Conservation (phyloP, 352 stramenopile genomes). For the Globisporangium rhizosaccharum region DNA sequence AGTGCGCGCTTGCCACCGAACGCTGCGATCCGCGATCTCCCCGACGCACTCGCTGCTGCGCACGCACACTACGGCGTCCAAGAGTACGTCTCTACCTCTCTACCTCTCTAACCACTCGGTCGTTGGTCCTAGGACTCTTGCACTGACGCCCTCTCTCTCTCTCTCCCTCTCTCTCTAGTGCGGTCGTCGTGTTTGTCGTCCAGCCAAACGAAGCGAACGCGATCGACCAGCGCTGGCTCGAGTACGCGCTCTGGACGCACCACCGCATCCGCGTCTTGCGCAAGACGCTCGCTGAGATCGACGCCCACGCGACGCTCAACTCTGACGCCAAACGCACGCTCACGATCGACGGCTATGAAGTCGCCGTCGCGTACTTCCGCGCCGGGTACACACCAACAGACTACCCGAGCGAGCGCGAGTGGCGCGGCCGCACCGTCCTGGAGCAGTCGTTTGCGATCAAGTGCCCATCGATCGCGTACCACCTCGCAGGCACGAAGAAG, state of each 20-base stretch:
- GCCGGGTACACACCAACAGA: slow-evolving; percentile 95
- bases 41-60: slow-evolving; percentile 52
- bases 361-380: slow-evolving; percentile 95
- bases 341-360: slow-evolving; percentile 60
- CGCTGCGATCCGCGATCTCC: slow-evolving; percentile 61
- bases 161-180: slow-evolving; percentile 17
- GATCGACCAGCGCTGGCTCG: slow-evolving; percentile 91
- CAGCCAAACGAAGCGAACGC: slow-evolving; percentile 86
- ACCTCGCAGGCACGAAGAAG: slow-evolving; percentile 97
- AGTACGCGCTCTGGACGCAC: slow-evolving; percentile 89
- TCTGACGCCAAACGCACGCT: slow-evolving; percentile 40
- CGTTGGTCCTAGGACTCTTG: too few relatives aligned
- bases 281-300: slow-evolving; percentile 66
- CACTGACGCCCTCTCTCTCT: background rate
- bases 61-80: slow-evolving; percentile 69
- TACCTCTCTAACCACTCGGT: background rate
- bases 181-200: slow-evolving; percentile 89
- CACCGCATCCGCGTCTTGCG: slow-evolving; percentile 77
- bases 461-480: slow-evolving; percentile 94
- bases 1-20: slow-evolving; percentile 48
- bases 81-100: slow-evolving; percentile 37
- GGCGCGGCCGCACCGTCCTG: slow-evolving; percentile 82
- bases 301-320: slow-evolving; percentile 27
- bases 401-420: slow-evolving; percentile 91
- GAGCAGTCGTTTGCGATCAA: slow-evolving; percentile 93